These are phyloP conservation scores for Cornus kousa DNA, from an alignment of 148 eudicot species.

Conservation along the genomic window DNA sequence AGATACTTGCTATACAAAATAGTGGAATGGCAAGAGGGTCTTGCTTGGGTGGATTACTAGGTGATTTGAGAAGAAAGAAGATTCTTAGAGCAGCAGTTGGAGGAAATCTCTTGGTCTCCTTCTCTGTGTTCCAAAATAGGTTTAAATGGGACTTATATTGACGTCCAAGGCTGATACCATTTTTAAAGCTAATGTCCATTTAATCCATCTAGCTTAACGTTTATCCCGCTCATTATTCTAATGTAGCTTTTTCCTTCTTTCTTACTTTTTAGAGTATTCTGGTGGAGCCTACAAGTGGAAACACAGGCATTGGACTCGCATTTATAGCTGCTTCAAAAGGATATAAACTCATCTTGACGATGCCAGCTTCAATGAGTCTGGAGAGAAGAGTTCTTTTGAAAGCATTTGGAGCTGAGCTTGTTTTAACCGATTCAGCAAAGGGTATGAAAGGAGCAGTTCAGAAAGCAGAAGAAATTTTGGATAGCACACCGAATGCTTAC, in stretches of 20 bases:
- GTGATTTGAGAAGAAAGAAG: background rate
- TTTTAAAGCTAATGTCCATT: background rate
- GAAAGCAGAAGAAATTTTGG: constrained; percentile 88
- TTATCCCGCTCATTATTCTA: background rate
- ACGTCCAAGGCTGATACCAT: background rate
- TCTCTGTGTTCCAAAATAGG: background rate
- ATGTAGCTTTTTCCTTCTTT: background rate
- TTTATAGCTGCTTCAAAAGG: constrained; percentile 98
- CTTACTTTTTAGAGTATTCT: constrained; percentile 57
- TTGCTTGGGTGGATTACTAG: background rate
- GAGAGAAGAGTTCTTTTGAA: constrained; percentile 95
- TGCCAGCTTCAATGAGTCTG: constrained; percentile 98
- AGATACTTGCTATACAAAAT: too few relatives aligned
- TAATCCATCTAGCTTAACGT: background rate
- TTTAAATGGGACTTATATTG: background rate
- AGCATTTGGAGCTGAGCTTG: constrained; percentile 97
- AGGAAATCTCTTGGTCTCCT: background rate
- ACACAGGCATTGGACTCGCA: constrained; percentile 97
- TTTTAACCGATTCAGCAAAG: constrained; percentile 86
- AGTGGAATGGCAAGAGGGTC: background rate
- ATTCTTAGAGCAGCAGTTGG: background rate
- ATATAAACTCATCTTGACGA: constrained; percentile 85
- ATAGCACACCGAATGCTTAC: constrained; percentile 72
- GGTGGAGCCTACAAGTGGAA: constrained; percentile 99
- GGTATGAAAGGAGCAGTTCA: constrained; percentile 97